Evolutionary conservation across 78 protist genomes (phyloP), one percentile per base, ranked within the genome.

Genomic region (Paulinella micropora): DNA sequence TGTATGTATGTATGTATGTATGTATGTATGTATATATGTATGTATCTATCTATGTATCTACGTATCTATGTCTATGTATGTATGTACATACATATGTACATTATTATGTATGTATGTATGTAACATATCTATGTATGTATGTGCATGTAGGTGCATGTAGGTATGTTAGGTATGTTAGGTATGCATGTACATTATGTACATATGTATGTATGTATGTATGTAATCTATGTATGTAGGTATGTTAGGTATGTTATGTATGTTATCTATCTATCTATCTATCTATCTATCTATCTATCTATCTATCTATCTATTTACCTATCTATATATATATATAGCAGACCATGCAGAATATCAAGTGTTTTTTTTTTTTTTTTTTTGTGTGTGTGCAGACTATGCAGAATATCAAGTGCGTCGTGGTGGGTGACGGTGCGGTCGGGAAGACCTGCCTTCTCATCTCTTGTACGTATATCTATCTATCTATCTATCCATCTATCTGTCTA

Each of bases 371-470:
- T n/a, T n/a, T n/a, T n/a, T n/a, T n/a, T n/a, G n/a, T n/a, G n/a
- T n/a, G n/a, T n/a, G n/a, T n/a, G n/a, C n/a, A n/a, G n/a, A n/a
- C n/a, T 9, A 86, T 86, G 88, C 41, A 86, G 82, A 51, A 86
- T 81, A 89, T 93, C 87, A 93, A 90, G 88, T 87, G 89, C 37
- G 95, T 93, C 0, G 86, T 90, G 34, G 92, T 93, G 0, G 95
- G 95, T 26, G 95, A 93, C 64, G 95, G 95, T 32, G 95, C 93
- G 1, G 95, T 93, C 64, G 93, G 95, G 31, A 93, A 90, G 87
- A 89, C 92, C 79, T 64, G 88, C 87, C 51, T 83, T 0, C 67
- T 89, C 35, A 39, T 89, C 32, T 89, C 79, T 0, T 90, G 89
- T 64, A 91, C 91, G n/a, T n/a, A n/a, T n/a, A n/a, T n/a, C n/a